Evolutionary conservation across 192 early-diverging fungal species (phyloP).

Genomic region (Coemansia sp.): DNA sequence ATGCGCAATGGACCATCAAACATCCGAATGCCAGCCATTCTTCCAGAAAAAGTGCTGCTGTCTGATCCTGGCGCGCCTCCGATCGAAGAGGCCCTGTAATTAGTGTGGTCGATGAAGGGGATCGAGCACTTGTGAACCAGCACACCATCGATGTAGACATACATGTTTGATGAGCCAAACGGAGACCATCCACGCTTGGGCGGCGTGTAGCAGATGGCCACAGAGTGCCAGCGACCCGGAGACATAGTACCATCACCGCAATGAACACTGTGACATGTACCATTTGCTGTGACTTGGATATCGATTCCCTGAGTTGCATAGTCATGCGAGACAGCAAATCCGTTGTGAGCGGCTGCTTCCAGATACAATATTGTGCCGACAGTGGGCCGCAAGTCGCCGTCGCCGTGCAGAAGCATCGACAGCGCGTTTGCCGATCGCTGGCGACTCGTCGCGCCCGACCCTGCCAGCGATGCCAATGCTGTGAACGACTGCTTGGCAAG

Average conservation of each 20-base stretch:
- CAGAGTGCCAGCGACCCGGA: conserved; percentile 18
- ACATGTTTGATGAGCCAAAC: conserved; percentile 33
- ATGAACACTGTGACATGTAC: conserved; percentile 4
- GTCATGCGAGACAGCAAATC: conserved; percentile 6
- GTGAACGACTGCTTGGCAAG: conserved; percentile 5
- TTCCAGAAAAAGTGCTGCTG: conserved; percentile 9
- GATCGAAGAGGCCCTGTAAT: conserved; percentile 21
- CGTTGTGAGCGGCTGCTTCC: not conserved
- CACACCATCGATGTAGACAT: conserved; percentile 22
- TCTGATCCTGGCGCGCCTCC: conserved; percentile 10
- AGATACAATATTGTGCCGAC: conserved; percentile 12
- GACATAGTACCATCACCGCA: conserved; percentile 18
- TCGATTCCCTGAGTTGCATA: conserved; percentile 9
- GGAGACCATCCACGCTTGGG: conserved; percentile 44
- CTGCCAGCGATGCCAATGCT: conserved; percentile 4
- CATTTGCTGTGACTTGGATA: conserved; percentile 9
- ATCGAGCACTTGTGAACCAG: conserved; percentile 21
- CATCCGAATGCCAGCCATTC: conserved; percentile 28
- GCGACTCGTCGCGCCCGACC: not conserved
- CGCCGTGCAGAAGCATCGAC: not conserved
- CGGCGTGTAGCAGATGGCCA: conserved; percentile 25
- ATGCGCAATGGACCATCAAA: conserved; percentile 25
- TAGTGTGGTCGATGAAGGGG: conserved; percentile 25
- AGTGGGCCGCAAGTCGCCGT: not conserved
- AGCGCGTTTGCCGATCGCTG: not conserved